Evolutionary conservation across 495 filamentous ascomycete species (phyloP), one percentile per base, ranked within the genome.

Genomic region (Peziza echinospora): DNA sequence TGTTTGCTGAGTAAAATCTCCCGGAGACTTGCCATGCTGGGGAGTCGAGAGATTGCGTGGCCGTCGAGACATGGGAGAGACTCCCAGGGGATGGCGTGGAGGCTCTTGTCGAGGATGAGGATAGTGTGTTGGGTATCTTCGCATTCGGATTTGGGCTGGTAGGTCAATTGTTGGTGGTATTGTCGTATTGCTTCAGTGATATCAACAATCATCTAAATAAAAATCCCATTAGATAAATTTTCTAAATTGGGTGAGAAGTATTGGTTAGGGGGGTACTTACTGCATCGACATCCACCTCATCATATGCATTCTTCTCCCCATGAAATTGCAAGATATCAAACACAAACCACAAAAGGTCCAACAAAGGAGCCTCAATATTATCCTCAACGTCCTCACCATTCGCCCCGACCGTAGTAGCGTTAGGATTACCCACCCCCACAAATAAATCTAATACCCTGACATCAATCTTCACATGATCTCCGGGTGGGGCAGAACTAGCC

Each of bases 311-410:
- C 24, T 77, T 72, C 62, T 97, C 89, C 1, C 89, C 89, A 51
- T 91, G 82, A 62, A 96, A 97, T 62, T 96, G 91, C 23, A 96
- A 65, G 43, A 96, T 86, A 58, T 97, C 89, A 4, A 96, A 77
- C 7, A 96, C 82, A 55, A 94, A 96, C 61, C 93, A 93, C 0
- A 97, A 70, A 42, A 97, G 64, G 59, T 97, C 89, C 53, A 76
- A 82, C 37, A 97, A 59, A 0, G 77, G 73, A 21, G 47, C 46
- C 51, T 96, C 89, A 45, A 92, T 84, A 2, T 86, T 67, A 48
- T 92, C 86, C 43, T 60, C 55, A 3, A 73, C 72, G 1, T 75
- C 71, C 13, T 37, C 30, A 13, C 19, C 30, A 37, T 37, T 37
- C 3, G 13, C 3, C 30, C 30, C 6, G 19, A 13, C 30, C 13